A percentile compares a stretch with the other conserved stretches of the same genome.
Evolutionary conservation across 2,329 filamentous ascomycete species (phyloP).

Genomic region (Colletotrichum sp.): DNA sequence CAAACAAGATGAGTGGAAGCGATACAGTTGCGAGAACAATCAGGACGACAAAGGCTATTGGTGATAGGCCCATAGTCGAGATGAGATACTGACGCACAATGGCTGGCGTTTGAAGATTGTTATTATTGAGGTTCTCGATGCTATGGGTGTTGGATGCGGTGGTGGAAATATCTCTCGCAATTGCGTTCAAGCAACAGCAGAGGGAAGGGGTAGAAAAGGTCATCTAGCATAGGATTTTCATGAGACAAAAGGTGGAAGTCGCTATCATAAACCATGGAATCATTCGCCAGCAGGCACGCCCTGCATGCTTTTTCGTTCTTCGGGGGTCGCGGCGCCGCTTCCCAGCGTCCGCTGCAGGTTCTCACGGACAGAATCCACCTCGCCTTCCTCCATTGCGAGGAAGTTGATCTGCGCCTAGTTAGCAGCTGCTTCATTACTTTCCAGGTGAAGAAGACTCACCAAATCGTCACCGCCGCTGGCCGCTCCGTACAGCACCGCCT

Average conservation of each 20-base stretch:
- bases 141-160: not conserved
- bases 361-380: conserved; percentile 63
- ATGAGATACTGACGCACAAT: not conserved
- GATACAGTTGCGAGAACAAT: conserved; percentile 7
- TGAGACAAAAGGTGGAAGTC: conserved; percentile 15
- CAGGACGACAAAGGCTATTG: not conserved
- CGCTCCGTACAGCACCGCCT: conserved; percentile 78
- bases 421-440: not conserved
- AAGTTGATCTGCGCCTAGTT: conserved; percentile 63
- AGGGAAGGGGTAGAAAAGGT: not conserved
- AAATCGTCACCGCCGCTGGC: conserved; percentile 46
- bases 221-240: not conserved
- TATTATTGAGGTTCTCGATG: not conserved
- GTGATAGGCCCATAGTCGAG: conserved; percentile 11
- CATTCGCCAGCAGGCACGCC: conserved; percentile 12
- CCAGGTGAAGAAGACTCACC: not conserved
- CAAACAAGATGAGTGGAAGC: not conserved
- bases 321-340: conserved; percentile 25
- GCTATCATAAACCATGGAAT: conserved; percentile 4
- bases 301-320: conserved; percentile 13
- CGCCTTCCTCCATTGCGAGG: conserved; percentile 64
- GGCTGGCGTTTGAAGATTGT: not conserved
- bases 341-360: conserved; percentile 60
- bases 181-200: not conserved
- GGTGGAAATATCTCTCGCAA: not conserved